A percentile compares a stretch with the other conserved stretches of the same genome.
These are phyloP conservation scores for Colletotrichum sp. DNA, from an alignment of 2,329 filamentous ascomycete species.

Conservation along the genomic window DNA sequence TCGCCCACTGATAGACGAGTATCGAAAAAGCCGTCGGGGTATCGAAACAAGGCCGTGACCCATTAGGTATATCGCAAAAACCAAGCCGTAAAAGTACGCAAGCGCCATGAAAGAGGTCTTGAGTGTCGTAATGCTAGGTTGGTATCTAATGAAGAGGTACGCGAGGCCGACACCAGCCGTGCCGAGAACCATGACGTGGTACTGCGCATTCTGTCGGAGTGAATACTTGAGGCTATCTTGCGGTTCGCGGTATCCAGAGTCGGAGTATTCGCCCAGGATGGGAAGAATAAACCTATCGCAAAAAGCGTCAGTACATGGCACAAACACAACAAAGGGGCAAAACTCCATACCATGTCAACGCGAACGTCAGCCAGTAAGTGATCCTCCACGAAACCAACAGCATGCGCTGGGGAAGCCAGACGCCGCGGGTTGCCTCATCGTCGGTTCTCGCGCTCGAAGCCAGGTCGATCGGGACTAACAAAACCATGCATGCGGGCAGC, in stretches of 20 bases:
- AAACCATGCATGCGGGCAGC: slow-evolving; percentile 86
- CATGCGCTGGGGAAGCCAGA: slow-evolving; percentile 83
- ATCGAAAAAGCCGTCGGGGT: slow-evolving; percentile 79
- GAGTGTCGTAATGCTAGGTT: slow-evolving; percentile 73
- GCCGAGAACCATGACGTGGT: slow-evolving; percentile 80
- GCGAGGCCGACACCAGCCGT: slow-evolving; percentile 74
- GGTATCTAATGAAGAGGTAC: slow-evolving; percentile 83
- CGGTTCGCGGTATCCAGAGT: slow-evolving; percentile 90
- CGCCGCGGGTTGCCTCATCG: slow-evolving; percentile 74
- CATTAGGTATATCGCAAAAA: slow-evolving; percentile 96
- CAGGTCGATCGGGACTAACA: slow-evolving; percentile 94
- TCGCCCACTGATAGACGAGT: slow-evolving; percentile 76
- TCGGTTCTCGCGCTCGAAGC: slow-evolving; percentile 81
- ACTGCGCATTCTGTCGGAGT: slow-evolving; percentile 84
- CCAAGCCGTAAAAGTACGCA: slow-evolving; percentile 91
- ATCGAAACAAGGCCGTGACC: slow-evolving; percentile 94
- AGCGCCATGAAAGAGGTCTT: slow-evolving; percentile 91
- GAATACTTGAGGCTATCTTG: slow-evolving; percentile 84
- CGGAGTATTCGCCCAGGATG: slow-evolving; percentile 91
- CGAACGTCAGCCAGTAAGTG: slow-evolving; percentile 96
- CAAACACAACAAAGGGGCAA: background rate
- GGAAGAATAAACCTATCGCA: slow-evolving; percentile 80
- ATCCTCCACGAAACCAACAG: slow-evolving; percentile 92
- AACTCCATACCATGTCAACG: slow-evolving; percentile 79
- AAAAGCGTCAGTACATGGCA: background rate